These are phyloP conservation scores for Cladosporium sp. DNA, from an alignment of 2,329 filamentous ascomycete genomes.

Conservation along the genomic window DNA sequence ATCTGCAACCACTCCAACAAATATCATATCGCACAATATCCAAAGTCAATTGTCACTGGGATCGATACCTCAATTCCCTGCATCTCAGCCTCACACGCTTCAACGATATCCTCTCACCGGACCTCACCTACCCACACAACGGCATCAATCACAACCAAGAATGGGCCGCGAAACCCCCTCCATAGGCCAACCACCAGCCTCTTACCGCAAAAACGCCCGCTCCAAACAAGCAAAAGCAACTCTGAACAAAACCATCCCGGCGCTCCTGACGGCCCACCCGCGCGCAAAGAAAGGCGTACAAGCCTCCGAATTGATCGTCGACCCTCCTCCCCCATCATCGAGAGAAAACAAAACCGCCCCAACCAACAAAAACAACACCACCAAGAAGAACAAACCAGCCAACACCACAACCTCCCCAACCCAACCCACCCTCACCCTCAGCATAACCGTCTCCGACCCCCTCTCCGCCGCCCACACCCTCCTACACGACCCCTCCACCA, in stretches of 20 bases:
- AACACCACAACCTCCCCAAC: not conserved
- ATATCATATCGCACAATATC: too few relatives aligned
- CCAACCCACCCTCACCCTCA: too few relatives aligned
- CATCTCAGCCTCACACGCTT: too few relatives aligned
- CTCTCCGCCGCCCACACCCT: constrained; percentile 46
- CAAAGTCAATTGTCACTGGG: too few relatives aligned
- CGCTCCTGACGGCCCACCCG: constrained; percentile 49
- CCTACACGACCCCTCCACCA: constrained; percentile 20
- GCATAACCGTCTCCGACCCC: constrained; percentile 53
- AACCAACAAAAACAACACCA: too few relatives aligned
- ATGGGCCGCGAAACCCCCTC: constrained; percentile 19
- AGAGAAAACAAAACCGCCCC: constrained; percentile 20
- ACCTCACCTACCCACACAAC: too few relatives aligned
- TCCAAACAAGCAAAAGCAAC: constrained; percentile 44
- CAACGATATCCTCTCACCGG: too few relatives aligned
- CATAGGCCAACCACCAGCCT: constrained; percentile 18
- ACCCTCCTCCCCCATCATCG: constrained; percentile 35
- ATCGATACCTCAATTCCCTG: too few relatives aligned
- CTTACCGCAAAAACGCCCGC: constrained; percentile 23
- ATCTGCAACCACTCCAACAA: too few relatives aligned
- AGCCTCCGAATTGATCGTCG: constrained; percentile 46
- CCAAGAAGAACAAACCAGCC: too few relatives aligned
- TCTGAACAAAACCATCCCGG: constrained; percentile 57
- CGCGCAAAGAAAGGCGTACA: constrained; percentile 55
- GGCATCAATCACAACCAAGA: too few relatives aligned